These are phyloP conservation scores for Taphrina populina DNA, from an alignment of 1,139 yeast species.

Conservation along the genomic window DNA sequence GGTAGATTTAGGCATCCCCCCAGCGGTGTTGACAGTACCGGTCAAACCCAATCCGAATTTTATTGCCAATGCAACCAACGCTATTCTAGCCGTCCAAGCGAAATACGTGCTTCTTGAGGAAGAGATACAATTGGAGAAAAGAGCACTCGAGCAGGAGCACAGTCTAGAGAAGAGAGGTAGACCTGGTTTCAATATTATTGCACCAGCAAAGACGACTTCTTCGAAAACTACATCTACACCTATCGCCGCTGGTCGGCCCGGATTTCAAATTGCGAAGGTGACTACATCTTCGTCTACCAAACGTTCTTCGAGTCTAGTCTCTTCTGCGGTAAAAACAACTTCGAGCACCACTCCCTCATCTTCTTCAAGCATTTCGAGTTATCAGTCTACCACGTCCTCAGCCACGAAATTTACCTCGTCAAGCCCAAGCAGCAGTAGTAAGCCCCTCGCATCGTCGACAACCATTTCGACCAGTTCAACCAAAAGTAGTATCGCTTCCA, in stretches of 20 bases:
- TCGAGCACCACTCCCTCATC: no score
- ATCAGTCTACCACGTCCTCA: neutral
- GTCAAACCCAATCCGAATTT: constrained; percentile 26
- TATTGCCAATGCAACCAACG: constrained; percentile 21
- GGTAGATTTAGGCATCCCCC: constrained; percentile 26
- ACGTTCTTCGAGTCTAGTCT: neutral
- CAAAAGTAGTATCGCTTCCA: neutral
- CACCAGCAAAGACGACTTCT: neutral
- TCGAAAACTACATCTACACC: neutral
- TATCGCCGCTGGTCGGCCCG: no score
- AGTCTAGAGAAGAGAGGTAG: neutral
- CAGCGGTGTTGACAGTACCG: constrained; percentile 21
- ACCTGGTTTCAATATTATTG: neutral
- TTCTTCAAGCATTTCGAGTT: no score
- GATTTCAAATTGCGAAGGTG: neutral
- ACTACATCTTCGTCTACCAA: neutral
- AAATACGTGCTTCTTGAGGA: constrained; percentile 12
- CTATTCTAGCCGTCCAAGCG: constrained; percentile 18
- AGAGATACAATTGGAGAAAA: constrained; percentile 6
- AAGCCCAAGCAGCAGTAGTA: no score
- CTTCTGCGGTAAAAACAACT: no score
- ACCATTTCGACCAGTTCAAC: neutral
- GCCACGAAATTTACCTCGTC: neutral
- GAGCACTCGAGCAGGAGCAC: constrained; percentile 2
- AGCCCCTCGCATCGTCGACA: neutral